Evolutionary conservation across 805 yeast genomes (phyloP), one percentile per base, ranked within the genome.

Genomic region (Spathaspora boniae): DNA sequence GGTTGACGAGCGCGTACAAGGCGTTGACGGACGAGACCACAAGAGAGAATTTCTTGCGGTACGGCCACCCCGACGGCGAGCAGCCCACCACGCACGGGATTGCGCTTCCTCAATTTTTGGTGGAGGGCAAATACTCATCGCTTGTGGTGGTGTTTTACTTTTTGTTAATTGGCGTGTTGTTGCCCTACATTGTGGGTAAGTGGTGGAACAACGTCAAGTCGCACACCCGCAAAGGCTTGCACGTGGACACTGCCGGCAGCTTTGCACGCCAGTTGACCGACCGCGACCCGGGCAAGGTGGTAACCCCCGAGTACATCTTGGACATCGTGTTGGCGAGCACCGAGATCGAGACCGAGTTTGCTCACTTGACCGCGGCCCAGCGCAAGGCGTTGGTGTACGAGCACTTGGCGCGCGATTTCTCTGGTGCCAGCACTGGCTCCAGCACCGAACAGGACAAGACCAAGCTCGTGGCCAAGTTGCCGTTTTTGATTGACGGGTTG

Each of bases 61-160:
- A 82, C 53, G 99, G 99, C 33, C 96, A 94, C 56, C 99, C 99
- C 4, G 99, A 93, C 65, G 98, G 98, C 28, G 96, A 95, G 27
- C 95, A 86, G 60, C 86, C 86, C 18, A 72, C 82, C 14, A 67
- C 82, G 15, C 96, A 87, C 56, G 98, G 98, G 43, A 88, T 93
- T 58, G 99, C 98, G 0, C 65, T 93, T 46, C 99, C 99, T 21
- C 80, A 83, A 55, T 87, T 86, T 62, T 70, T 93, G 42, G 85
- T 94, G 20, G 96, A 87, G 45, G 88, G 94, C 28, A 72, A 79
- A 39, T 80, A 80, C 16, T 80, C 94, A 4, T 74, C 82, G 3
- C 48, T 82, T 16, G 65, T 87, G 41, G 72, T 82, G 11, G 57
- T 75, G 2, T 46, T 72, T 4, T 93, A 93, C 58, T 76, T 87